Evolutionary conservation across 2,329 filamentous ascomycete species (phyloP).

Genomic region (Rhynchosporium graminicola): DNA sequence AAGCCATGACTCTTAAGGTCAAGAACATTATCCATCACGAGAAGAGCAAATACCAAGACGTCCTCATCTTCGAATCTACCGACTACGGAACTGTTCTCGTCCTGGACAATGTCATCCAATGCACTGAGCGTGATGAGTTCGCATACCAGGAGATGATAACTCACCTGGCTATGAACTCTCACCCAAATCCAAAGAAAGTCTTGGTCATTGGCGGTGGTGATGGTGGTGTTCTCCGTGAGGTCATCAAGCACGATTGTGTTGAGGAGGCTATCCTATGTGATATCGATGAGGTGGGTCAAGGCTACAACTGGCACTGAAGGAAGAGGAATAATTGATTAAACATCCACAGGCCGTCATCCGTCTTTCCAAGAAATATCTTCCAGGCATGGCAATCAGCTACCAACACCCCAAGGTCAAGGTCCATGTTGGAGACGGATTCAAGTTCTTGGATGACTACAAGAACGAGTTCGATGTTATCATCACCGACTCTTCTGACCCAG

Average conservation of each 20-base stretch:
- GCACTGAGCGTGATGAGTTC: slow-evolving; percentile 98
- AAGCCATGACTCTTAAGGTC: slow-evolving; percentile 98
- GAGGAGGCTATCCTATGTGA: slow-evolving; percentile 97
- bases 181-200: slow-evolving; percentile 97
- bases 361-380: slow-evolving; percentile 96
- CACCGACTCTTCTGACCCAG: slow-evolving; percentile 96
- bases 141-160: slow-evolving; percentile 99
- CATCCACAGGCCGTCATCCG: slow-evolving; percentile 79
- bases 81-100: slow-evolving; percentile 96
- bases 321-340: slow-evolving; percentile 17
- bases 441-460: slow-evolving; percentile 96
- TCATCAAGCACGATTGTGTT: slow-evolving; percentile 97
- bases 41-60: slow-evolving; percentile 98
- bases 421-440: slow-evolving; percentile 96
- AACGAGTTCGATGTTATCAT: slow-evolving; percentile 99
- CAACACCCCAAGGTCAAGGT: slow-evolving; percentile 90
- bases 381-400: slow-evolving; percentile 90
- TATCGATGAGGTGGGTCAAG: slow-evolving; percentile 77
- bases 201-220: slow-evolving; percentile 98
- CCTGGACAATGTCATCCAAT: slow-evolving; percentile 98
- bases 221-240: slow-evolving; percentile 94
- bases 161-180: slow-evolving; percentile 96
- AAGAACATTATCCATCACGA: slow-evolving; percentile 98
- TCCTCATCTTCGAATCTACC: slow-evolving; percentile 97
- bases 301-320: slow-evolving; percentile 15